Conservation (phyloP, 108 stramenopile species). For the Skeletonema marinoi region DNA sequence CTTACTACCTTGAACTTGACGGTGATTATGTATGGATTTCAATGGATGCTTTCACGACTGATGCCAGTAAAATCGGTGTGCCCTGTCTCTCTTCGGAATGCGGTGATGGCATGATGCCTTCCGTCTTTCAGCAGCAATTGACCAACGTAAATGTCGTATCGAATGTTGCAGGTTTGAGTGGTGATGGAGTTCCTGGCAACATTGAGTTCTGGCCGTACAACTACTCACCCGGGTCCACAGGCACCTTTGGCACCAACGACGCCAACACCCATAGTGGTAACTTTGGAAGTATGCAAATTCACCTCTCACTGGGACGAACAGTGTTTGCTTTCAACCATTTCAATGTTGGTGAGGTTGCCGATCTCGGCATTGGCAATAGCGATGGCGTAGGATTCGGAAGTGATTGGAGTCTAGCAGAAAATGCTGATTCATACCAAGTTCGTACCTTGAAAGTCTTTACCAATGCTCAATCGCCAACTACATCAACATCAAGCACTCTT, state of each 20-base stretch:
- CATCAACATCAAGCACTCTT: not conserved
- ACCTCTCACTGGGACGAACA: not conserved
- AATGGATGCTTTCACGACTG: slow-evolving; percentile 1
- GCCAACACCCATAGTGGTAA: not conserved
- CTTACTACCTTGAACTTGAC: not conserved
- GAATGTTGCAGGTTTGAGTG: not conserved
- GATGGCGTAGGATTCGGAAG: not conserved
- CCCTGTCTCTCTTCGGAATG: not conserved
- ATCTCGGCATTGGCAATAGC: not conserved
- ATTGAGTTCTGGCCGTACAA: slow-evolving; percentile 9
- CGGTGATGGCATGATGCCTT: not conserved
- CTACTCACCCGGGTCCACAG: not conserved
- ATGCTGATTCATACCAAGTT: not conserved
- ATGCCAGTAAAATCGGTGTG: not conserved
- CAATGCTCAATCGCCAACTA: not conserved
- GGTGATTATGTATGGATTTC: not conserved
- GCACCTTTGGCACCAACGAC: not conserved
- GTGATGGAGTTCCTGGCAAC: not conserved
- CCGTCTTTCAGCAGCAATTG: not conserved
- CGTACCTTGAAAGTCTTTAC: slow-evolving; percentile 4
- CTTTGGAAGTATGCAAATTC: not conserved
- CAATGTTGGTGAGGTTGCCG: slow-evolving; percentile 6
- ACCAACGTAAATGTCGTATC: not conserved
- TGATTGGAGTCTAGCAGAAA: slow-evolving; percentile 1
- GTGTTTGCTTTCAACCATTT: slow-evolving; percentile 13